Percentiles rank a stretch among this genome's conserved stretches.
These are phyloP conservation scores for Solanum hybrid DNA, from an alignment of 305 asterid species.

Conservation along the genomic window DNA sequence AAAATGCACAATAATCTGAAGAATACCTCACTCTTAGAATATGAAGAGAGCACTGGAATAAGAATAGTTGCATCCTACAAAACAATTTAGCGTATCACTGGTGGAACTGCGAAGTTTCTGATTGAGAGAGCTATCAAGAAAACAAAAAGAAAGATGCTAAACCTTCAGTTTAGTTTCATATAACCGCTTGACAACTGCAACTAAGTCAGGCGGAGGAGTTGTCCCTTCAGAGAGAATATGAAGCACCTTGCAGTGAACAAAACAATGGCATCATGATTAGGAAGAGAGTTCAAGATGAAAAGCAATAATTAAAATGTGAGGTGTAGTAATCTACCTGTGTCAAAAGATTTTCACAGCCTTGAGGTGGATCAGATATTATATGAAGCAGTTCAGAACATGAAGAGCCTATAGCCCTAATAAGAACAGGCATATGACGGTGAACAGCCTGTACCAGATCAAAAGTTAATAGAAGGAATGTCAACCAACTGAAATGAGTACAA, in stretches of 20 bases:
- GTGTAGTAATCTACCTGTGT: conserved; percentile 45
- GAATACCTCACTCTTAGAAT: conserved; percentile 82
- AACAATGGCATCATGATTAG: conserved; percentile 16
- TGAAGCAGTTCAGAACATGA: conserved; percentile 65
- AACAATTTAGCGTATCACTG: conserved; percentile 4
- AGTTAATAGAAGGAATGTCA: background rate
- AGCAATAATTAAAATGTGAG: background rate
- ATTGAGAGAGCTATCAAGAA: conserved; percentile 5
- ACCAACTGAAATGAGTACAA: background rate
- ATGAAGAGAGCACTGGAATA: conserved; percentile 79
- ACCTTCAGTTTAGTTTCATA: conserved; percentile 90
- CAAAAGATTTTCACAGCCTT: conserved; percentile 83
- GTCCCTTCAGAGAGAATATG: conserved; percentile 73
- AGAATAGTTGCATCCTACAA: conserved; percentile 95
- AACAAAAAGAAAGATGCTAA: background rate
- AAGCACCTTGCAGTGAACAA: conserved; percentile 54
- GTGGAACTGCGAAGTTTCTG: background rate
- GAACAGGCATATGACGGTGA: conserved; percentile 81
- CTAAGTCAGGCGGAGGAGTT: conserved; percentile 69
- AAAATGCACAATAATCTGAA: conserved; percentile 9
- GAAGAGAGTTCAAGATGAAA: conserved; percentile 16
- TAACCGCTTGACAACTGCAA: conserved; percentile 65
- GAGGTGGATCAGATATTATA: conserved; percentile 83
- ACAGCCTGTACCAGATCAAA: conserved; percentile 54
- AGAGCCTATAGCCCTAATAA: conserved; percentile 64